Base-by-base conservation (phyloP, 2,329 filamentous ascomycete species). In the Colletotrichum orchidophilum region DNA sequence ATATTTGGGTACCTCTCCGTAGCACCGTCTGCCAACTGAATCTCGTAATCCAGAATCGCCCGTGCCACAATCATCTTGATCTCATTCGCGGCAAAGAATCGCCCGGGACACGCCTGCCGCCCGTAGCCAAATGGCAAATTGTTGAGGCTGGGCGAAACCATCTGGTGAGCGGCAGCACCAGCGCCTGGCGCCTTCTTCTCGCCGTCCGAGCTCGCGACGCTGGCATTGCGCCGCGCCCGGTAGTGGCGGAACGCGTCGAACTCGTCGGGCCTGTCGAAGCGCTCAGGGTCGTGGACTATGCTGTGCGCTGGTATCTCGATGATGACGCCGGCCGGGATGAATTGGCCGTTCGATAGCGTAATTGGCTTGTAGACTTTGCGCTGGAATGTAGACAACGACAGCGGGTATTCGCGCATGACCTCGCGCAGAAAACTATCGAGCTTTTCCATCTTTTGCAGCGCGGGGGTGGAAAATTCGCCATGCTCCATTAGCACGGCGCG, bases 341-440 rank as follows among this genome's bases (percentile, higher is more conserved):
- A 80, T 54, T 88, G 85, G 26, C 88, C 88, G 75, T 87, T 87
- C 60, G 87, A 87, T 2, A 89, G 84, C 5, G 82, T 83, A 74
- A 89, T 82, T 7, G 83, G 79, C 72, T 84, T 82, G 50, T 86
- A 78, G 9, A 87, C 86, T 73, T 85, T 87, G 73, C 87, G 86
- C 39, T 78, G 77, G 76, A 88, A 88, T 3, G 86, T 83, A 70
- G 6, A 57, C 33, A 3, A 75, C 73, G 5, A n/a, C n/a, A n/a
- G n/a, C n/a, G 80, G 80, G 58, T 80, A 76, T 55, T 79, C 68
- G 5, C 81, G 76, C 42, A 80, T 76, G 2, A 78, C 77, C 58
- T 83, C 81, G 68, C 80, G 81, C 53, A 83, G 76, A 74, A 82
- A 83, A 63, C 81, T 83, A 66, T 83, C 81, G 71, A 83, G 76